Base-by-base conservation (phyloP, 257 asterid species). In the Scutellaria barbata region DNA sequence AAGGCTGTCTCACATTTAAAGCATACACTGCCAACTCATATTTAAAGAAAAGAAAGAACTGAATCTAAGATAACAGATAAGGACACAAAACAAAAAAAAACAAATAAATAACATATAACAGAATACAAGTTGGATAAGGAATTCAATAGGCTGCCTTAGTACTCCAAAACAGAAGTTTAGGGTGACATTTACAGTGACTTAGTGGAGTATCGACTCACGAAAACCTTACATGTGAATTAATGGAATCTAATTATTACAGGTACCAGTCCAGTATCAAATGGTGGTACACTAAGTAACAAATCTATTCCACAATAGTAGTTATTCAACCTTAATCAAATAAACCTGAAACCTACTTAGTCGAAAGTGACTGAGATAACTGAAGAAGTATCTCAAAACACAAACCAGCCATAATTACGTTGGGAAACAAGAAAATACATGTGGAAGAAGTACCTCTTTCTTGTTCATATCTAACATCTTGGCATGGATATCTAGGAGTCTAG, bases 401-500 rank as follows among this genome's bases (percentile, higher is more conserved):
- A 40, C 14, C 5, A n/a, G 66, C 50, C 56, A 13, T 16, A 0
- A 11, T 48, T 20, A 56, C 16, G 17, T 66, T 13, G 8, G 59
- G 25, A 75, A 56, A 57, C 11, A 71, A 14, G 30, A 62, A 35
- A 55, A 58, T 18, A 53, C 45, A 69, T 30, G 62, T 10, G 22
- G 14, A 62, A 35, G 16, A 73, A 61, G 51, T 79, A 86, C 91
- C 91, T 86, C 91, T 75, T 77, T 76, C 81, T 83, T 86, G 83
- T 83, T 80, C 84, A 79, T 66, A 20, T 77, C 87, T 72, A 83
- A 63, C 80, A 86, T 81, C 81, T 77, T 81, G 61, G 88, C 78
- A 52, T 86, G 91, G 75, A 86, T 84, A 75, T 84, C 87, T n/a
- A 86, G 79, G 63, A 86, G 88, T 72, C 85, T 84, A 18, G 85